phyloP scores from a whole-genome alignment of 805 yeast genomes.

The Nakazawaea sp. region DNA sequence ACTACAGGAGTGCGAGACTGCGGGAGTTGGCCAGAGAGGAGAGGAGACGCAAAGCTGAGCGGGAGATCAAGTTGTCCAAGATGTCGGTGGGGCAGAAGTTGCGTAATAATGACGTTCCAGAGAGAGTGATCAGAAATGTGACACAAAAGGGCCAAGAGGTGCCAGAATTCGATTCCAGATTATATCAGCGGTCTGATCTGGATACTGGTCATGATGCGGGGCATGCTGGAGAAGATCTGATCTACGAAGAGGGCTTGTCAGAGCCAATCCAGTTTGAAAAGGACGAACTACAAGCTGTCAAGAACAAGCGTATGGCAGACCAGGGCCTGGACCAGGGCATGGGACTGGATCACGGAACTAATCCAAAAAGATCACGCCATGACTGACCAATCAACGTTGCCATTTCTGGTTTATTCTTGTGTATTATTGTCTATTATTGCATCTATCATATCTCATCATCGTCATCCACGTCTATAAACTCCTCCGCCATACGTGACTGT shows the following conservation, averaged over 20 bases:
- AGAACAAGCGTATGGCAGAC: too few species aligned
- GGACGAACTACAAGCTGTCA: slow-evolving; percentile 7
- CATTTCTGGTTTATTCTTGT: too few species aligned
- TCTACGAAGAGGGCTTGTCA: not conserved
- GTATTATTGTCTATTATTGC: too few species aligned
- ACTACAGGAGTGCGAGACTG: slow-evolving; percentile 19
- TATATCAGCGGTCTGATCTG: too few species aligned
- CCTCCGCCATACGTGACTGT: slow-evolving; percentile 11
- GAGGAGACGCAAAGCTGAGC: slow-evolving; percentile 39
- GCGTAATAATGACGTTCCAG: slow-evolving; percentile 47
- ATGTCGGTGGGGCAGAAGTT: slow-evolving; percentile 39
- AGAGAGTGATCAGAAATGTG: slow-evolving; percentile 29
- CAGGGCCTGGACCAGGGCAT: too few species aligned
- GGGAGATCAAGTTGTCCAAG: slow-evolving; percentile 34
- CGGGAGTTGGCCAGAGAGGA: slow-evolving; percentile 35
- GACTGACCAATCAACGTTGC: too few species aligned
- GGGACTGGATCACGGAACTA: too few species aligned
- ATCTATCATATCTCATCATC: not conserved
- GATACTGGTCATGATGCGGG: too few species aligned
- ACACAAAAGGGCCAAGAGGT: slow-evolving; percentile 22
- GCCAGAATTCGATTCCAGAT: slow-evolving; percentile 50
- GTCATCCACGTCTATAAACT: slow-evolving; percentile 5
- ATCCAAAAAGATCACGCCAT: too few species aligned
- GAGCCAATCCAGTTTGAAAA: slow-evolving; percentile 41
- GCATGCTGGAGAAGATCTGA: not conserved